phyloP scores from a whole-genome alignment of 345 rosid genomes.

The Angophora floribunda region DNA sequence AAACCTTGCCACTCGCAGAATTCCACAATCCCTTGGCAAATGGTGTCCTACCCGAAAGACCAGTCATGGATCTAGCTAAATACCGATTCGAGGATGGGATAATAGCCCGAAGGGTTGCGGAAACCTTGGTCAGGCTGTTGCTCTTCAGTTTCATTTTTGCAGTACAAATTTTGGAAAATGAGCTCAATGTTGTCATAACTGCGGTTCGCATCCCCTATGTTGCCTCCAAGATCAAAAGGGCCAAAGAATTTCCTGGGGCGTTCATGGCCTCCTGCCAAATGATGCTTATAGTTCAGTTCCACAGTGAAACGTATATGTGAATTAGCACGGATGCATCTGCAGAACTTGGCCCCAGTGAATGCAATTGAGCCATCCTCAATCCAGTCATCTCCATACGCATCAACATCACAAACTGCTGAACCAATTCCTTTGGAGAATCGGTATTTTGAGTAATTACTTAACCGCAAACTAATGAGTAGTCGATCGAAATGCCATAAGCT shows the following conservation, averaged over 20 bases:
- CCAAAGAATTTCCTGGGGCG: not conserved
- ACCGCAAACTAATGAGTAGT: not conserved
- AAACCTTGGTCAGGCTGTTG: not conserved
- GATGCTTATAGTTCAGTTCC: not conserved
- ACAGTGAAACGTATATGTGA: not conserved
- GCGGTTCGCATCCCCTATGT: not conserved
- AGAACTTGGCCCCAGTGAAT: not conserved
- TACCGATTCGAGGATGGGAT: not conserved
- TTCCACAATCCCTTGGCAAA: conserved; percentile 7
- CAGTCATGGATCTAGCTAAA: not conserved
- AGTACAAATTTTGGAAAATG: not conserved
- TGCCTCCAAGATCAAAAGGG: not conserved
- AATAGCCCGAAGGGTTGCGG: not conserved
- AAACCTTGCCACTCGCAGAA: conserved; percentile 3
- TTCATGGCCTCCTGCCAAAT: not conserved
- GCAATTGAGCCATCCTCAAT: not conserved
- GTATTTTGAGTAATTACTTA: not conserved
- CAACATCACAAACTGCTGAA: not conserved
- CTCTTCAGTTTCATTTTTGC: not conserved
- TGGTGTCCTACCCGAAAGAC: not conserved
- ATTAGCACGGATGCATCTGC: not conserved
- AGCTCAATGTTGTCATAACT: not conserved
- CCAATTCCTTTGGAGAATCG: not conserved
- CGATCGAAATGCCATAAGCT: not conserved
- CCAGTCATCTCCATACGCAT: not conserved